Conservation (phyloP, 169 alveolate species). For the Plasmodium reichenowi region DNA sequence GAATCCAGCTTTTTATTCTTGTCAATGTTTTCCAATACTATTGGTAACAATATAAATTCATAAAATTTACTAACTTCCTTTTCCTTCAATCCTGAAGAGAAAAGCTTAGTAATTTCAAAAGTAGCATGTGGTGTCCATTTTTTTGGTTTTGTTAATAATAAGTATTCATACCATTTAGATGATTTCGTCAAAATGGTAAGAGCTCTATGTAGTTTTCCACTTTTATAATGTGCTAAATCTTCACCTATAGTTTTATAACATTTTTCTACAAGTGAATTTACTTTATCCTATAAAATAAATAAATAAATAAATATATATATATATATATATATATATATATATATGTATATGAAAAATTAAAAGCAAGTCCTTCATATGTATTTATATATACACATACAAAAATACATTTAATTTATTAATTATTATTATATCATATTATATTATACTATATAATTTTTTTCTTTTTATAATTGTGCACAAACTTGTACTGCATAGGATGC, state of each 20-base stretch:
- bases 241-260: conserved; percentile 82
- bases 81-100: conserved; percentile 91
- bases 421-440: not conserved
- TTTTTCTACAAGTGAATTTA: conserved; percentile 42
- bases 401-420: not conserved
- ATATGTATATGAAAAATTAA: not conserved
- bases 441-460: not conserved
- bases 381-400: not conserved
- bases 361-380: not conserved
- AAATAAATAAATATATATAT: not conserved
- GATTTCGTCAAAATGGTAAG: conserved; percentile 93
- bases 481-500: conserved; percentile 55
- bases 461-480: conserved; percentile 17
- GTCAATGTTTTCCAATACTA: conserved; percentile 82
- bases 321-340: not conserved
- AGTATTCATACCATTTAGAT: conserved; percentile 94
- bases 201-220: conserved; percentile 96
- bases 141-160: conserved; percentile 93
- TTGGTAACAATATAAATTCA: conserved; percentile 47
- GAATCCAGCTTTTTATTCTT: conserved; percentile 91
- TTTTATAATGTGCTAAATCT: conserved; percentile 83
- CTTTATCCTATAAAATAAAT: not conserved
- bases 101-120: conserved; percentile 92
- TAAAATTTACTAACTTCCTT: conserved; percentile 77
- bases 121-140: conserved; percentile 96